phyloP scores from a whole-genome alignment of 805 yeast genomes.

The Henningerozyma blattae region DNA sequence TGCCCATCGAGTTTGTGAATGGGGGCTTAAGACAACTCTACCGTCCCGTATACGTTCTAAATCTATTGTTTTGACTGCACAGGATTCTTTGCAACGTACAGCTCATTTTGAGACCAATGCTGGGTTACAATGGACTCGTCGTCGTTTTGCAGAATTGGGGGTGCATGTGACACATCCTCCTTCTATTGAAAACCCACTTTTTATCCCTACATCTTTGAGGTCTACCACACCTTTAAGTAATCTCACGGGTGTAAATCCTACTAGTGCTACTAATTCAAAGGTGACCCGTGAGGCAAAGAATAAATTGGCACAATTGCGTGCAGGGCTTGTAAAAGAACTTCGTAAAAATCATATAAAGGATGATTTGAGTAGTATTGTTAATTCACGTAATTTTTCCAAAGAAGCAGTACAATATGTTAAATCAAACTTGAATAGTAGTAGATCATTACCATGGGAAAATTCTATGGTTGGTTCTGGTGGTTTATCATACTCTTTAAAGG shows the following conservation, averaged over 20 bases:
- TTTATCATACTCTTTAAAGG: slow-evolving; percentile 53
- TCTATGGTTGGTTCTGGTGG: slow-evolving; percentile 64
- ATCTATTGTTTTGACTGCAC: slow-evolving; percentile 49
- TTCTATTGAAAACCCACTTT: slow-evolving; percentile 25
- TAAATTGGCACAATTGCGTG: slow-evolving; percentile 1
- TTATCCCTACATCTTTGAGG: no score
- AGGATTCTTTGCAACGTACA: slow-evolving; percentile 55
- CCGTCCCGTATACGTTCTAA: slow-evolving; percentile 48
- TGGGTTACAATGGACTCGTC: slow-evolving; percentile 41
- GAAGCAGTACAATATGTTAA: slow-evolving; percentile 32
- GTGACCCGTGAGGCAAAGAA: no score
- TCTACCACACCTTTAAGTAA: no score
- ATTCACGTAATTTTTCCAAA: slow-evolving; percentile 24
- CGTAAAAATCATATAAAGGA: slow-evolving; percentile 37
- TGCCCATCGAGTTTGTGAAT: slow-evolving; percentile 48
- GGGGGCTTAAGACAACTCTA: slow-evolving; percentile 61
- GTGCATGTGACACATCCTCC: slow-evolving; percentile 25
- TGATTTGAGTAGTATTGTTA: slow-evolving; percentile 17
- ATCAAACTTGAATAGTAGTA: slow-evolving; percentile 6
- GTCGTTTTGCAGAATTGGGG: slow-evolving; percentile 59
- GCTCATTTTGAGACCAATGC: slow-evolving; percentile 63
- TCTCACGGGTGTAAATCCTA: no score
- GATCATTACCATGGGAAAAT: no score
- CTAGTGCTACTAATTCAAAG: no score
- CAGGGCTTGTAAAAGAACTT: slow-evolving; percentile 43